phyloP scores from a whole-genome alignment of 2,329 filamentous ascomycete species.

The Penicillium sp. region DNA sequence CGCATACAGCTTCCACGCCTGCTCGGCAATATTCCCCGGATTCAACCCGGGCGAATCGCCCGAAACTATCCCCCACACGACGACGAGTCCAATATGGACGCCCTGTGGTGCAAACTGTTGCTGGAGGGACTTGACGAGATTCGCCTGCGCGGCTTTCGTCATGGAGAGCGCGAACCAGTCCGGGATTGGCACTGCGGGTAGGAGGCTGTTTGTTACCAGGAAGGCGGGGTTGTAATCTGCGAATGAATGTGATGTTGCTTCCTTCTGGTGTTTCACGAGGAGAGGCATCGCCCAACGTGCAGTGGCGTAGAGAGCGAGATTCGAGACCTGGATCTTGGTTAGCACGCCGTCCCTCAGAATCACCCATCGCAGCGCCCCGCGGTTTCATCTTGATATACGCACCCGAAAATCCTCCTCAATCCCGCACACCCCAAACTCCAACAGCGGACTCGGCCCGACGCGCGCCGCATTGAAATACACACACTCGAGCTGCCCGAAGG shows the following conservation, averaged over 20 bases:
- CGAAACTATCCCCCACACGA: background rate
- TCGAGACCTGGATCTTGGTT: background rate
- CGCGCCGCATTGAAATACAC: constrained; percentile 15
- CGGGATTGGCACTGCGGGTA: constrained; percentile 1
- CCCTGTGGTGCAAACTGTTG: background rate
- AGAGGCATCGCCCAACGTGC: constrained; percentile 1
- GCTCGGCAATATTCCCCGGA: constrained; percentile 8
- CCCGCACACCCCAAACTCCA: constrained; percentile 2
- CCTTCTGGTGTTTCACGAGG: background rate
- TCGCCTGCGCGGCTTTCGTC: constrained; percentile 10
- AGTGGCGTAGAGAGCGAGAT: background rate
- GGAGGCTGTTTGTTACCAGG: constrained; percentile 10
- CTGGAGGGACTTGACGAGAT: constrained; percentile 7
- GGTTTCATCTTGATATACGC: background rate
- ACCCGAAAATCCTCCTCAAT: constrained; percentile 6
- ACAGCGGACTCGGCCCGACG: background rate
- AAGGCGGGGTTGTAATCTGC: background rate
- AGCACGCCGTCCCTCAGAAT: too few relatives aligned
- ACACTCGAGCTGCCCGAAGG: constrained; percentile 11
- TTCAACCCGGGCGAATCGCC: background rate
- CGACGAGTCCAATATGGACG: background rate
- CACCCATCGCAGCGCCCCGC: too few relatives aligned
- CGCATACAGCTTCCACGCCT: constrained; percentile 8
- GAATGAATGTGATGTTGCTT: too few relatives aligned
- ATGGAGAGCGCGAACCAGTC: constrained; percentile 7